These are phyloP conservation scores for Porpolomopsis calyptriformis DNA, from an alignment of 768 basidiomycete species.

Conservation along the genomic window DNA sequence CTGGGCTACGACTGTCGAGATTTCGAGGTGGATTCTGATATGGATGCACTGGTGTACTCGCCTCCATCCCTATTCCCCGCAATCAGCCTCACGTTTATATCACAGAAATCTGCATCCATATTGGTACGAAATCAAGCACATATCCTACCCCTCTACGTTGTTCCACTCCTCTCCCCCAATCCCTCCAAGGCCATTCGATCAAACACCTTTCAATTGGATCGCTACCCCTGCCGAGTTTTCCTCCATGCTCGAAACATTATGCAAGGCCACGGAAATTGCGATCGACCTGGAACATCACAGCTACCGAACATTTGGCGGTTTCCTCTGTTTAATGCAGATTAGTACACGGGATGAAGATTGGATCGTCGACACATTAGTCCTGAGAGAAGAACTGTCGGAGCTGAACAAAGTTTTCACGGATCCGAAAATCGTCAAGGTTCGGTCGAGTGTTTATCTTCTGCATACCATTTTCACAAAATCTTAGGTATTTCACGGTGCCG, in stretches of 20 bases:
- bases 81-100: neutral
- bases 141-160: conserved; percentile 60
- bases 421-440: conserved; percentile 74
- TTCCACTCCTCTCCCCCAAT: conserved; percentile 44
- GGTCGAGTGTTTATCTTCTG: conserved; percentile 11
- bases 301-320: conserved; percentile 74
- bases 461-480: neutral
- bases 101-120: conserved; percentile 60
- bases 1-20: conserved; percentile 50
- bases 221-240: conserved; percentile 45
- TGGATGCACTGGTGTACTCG: conserved; percentile 19
- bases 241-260: conserved; percentile 59
- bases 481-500: conserved; percentile 90
- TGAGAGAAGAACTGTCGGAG: conserved; percentile 64
- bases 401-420: conserved; percentile 81
- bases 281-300: conserved; percentile 93
- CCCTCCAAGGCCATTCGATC: conserved; percentile 47
- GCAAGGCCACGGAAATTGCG: conserved; percentile 64
- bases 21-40: conserved; percentile 15
- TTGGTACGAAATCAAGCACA: conserved; percentile 70
- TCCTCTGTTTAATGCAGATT: conserved; percentile 89
- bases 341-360: conserved; percentile 79
- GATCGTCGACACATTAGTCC: conserved; percentile 69
- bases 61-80: neutral
- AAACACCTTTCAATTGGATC: conserved; percentile 64